Evolutionary conservation across 768 basidiomycete genomes (phyloP).

Genomic region (Calvatia gigantea): DNA sequence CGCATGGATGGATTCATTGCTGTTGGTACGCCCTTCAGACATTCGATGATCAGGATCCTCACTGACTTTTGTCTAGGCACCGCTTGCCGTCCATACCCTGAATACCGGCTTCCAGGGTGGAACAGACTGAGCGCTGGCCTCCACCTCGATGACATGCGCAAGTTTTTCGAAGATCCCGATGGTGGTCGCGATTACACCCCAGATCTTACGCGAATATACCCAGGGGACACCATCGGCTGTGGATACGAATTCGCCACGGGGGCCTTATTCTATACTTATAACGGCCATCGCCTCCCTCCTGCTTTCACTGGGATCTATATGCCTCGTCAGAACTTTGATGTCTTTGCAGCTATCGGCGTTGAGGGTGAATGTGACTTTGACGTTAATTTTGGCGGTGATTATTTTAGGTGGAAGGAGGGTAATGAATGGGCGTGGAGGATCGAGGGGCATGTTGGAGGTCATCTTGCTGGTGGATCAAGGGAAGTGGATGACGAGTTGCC

Average conservation of each 20-base stretch:
- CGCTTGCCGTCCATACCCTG: slow-evolving; percentile 61
- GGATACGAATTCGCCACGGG: slow-evolving; percentile 57
- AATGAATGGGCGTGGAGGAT: slow-evolving; percentile 67
- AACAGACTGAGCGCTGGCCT: slow-evolving; percentile 61
- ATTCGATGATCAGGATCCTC: background rate
- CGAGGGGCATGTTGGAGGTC: slow-evolving; percentile 56
- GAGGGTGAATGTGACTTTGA: slow-evolving; percentile 49
- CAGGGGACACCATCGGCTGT: slow-evolving; percentile 58
- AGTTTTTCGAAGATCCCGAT: slow-evolving; percentile 67
- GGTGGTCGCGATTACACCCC: slow-evolving; percentile 57
- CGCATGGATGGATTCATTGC: slow-evolving; percentile 60
- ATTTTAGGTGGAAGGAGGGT: slow-evolving; percentile 58
- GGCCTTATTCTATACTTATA: slow-evolving; percentile 61
- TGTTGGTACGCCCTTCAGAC: slow-evolving; percentile 41
- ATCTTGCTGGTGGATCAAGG: slow-evolving; percentile 21
- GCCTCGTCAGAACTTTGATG: slow-evolving; percentile 48
- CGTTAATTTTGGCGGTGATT: slow-evolving; percentile 64
- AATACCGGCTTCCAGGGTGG: slow-evolving; percentile 69
- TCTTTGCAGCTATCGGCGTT: slow-evolving; percentile 63
- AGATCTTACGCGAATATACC: slow-evolving; percentile 25
- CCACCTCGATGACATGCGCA: slow-evolving; percentile 69
- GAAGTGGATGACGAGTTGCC: slow-evolving; percentile 45
- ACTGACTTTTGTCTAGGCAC: slow-evolving; percentile 40
- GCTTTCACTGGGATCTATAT: slow-evolving; percentile 62
- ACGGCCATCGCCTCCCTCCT: slow-evolving; percentile 49